phyloP scores from a whole-genome alignment of 805 yeast genomes.

The Clavispora fructus region DNA sequence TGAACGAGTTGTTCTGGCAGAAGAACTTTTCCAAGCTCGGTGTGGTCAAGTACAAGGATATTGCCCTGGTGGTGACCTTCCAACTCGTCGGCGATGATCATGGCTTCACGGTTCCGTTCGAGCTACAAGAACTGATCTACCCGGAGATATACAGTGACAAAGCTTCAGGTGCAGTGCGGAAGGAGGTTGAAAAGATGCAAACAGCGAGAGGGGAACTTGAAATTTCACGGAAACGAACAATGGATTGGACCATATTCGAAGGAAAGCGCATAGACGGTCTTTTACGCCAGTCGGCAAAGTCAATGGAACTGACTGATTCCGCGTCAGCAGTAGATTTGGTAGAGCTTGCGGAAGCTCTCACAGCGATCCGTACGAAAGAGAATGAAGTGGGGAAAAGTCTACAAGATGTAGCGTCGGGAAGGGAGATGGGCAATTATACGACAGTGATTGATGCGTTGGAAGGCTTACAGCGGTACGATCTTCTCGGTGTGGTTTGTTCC shows the following conservation, averaged over 20 bases:
- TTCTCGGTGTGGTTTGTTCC: slow-evolving; percentile 28
- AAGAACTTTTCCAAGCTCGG: slow-evolving; percentile 25
- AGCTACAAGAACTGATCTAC: slow-evolving; percentile 26
- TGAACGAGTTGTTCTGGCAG: slow-evolving; percentile 36
- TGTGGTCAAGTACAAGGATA: slow-evolving; percentile 19
- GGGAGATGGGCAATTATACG: slow-evolving; percentile 5
- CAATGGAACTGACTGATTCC: slow-evolving; percentile 7
- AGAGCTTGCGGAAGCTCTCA: slow-evolving; percentile 16
- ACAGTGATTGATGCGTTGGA: slow-evolving; percentile 4
- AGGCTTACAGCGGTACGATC: slow-evolving; percentile 18
- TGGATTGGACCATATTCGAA: slow-evolving; percentile 33
- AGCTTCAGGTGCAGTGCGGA: slow-evolving; percentile 14
- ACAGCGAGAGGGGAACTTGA: slow-evolving; percentile 15
- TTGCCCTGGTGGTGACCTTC: slow-evolving; percentile 29
- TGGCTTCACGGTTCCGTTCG: slow-evolving; percentile 16
- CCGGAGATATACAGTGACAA: slow-evolving; percentile 30
- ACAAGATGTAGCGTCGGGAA: slow-evolving; percentile 10
- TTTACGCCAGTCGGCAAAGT: slow-evolving; percentile 18
- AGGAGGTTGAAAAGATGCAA: slow-evolving; percentile 16
- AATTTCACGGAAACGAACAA: slow-evolving; percentile 20
- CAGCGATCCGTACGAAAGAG: slow-evolving; percentile 16
- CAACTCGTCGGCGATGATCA: slow-evolving; percentile 25
- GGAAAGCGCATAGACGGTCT: slow-evolving; percentile 32
- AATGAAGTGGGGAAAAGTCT: slow-evolving; percentile 17
- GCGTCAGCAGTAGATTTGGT: slow-evolving; percentile 16